Evolutionary conservation across 345 rosid genomes (phyloP).

Genomic region (Salix suchowensis): DNA sequence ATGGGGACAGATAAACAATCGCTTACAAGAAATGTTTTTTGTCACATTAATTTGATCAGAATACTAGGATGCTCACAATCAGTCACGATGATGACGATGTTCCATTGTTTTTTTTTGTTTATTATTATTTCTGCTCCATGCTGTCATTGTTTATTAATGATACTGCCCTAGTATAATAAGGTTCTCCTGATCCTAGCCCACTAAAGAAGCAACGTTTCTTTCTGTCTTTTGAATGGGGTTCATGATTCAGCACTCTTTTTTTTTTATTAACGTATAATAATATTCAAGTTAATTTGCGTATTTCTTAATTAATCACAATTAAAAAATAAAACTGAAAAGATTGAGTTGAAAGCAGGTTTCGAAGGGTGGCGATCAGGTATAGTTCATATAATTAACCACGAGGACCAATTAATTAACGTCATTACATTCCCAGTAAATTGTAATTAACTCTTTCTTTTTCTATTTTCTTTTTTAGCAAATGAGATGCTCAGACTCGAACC

Average conservation of each 20-base stretch:
- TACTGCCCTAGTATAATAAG: constrained; percentile 6
- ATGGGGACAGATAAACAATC: constrained; percentile 45
- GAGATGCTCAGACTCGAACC: too few relatives aligned
- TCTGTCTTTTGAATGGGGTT: background rate
- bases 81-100: constrained; percentile 15
- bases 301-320: too few relatives aligned
- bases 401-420: too few relatives aligned
- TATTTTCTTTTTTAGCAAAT: too few relatives aligned
- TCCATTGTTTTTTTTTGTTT: background rate
- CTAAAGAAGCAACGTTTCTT: background rate
- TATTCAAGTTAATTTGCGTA: too few relatives aligned
- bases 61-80: constrained; percentile 5
- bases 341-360: too few relatives aligned
- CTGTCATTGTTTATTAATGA: constrained; percentile 18
- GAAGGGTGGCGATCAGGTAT: too few relatives aligned
- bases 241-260: constrained; percentile 1
- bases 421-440: too few relatives aligned
- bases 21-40: constrained; percentile 31
- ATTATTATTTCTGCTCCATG: background rate
- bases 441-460: too few relatives aligned
- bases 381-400: too few relatives aligned
- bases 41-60: constrained; percentile 19
- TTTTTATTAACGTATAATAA: too few relatives aligned
- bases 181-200: background rate
- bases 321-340: too few relatives aligned